Conservation (phyloP, 768 basidiomycete species). For the Trametes sanguinea region DNA sequence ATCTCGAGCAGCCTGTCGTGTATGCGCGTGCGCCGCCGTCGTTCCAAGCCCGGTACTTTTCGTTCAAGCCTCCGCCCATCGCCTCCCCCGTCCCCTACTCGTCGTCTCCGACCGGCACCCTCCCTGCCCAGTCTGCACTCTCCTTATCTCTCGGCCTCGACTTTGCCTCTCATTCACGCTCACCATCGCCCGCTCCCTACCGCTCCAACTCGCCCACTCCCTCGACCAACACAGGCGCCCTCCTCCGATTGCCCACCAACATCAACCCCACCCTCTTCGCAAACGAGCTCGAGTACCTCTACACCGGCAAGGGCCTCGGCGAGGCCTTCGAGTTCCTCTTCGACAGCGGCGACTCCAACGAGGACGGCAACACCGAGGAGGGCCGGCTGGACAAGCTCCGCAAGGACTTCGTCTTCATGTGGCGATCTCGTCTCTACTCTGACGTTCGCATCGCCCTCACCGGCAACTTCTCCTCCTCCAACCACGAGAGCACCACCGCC, state of each 20-base stretch:
- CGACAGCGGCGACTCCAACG: slow-evolving; percentile 51
- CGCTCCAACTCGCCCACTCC: slow-evolving; percentile 49
- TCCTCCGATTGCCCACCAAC: slow-evolving; percentile 64
- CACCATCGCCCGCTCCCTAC: slow-evolving; percentile 49
- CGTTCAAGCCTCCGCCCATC: slow-evolving; percentile 62
- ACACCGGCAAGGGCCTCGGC: slow-evolving; percentile 88
- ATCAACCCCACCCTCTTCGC: slow-evolving; percentile 82
- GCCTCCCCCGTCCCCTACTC: slow-evolving; percentile 51
- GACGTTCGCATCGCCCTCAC: slow-evolving; percentile 84
- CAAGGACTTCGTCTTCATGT: slow-evolving; percentile 95
- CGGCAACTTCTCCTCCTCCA: slow-evolving; percentile 62
- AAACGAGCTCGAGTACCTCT: slow-evolving; percentile 91
- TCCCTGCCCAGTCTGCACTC: slow-evolving; percentile 59
- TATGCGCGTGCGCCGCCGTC: slow-evolving; percentile 93
- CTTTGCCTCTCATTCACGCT: slow-evolving; percentile 41
- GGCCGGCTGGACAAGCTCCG: slow-evolving; percentile 80
- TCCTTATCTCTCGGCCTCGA: slow-evolving; percentile 56
- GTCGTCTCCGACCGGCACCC: slow-evolving; percentile 49
- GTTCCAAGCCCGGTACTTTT: slow-evolving; percentile 89
- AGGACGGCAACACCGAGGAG: slow-evolving; percentile 48
- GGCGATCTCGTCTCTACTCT: slow-evolving; percentile 91
- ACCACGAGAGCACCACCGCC: slow-evolving; percentile 71
- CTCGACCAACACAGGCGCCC: slow-evolving; percentile 40
- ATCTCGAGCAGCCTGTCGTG: slow-evolving; percentile 68
- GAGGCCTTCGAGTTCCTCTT: slow-evolving; percentile 88